Base-by-base conservation (phyloP, 805 yeast species). In the Candida ulmi region DNA sequence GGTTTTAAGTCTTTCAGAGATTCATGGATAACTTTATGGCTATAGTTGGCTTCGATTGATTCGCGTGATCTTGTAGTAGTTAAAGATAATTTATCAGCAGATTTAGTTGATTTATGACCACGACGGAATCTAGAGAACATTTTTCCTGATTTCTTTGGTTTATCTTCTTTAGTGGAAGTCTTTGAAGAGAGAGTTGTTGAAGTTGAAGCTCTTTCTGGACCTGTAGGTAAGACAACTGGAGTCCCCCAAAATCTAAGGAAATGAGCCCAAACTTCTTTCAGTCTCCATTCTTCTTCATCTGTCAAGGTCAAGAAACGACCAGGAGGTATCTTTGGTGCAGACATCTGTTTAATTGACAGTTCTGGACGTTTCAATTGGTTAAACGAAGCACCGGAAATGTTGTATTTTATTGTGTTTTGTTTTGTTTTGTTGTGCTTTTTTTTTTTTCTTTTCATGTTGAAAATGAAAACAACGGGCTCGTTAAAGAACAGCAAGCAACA, bases 211-310 rank as follows among this genome's bases (percentile, higher is more conserved):
- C 39, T 47, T 32, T 37, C 39, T 23, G 25, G 40, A 15, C 29
- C 35, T 8, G 32, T 19, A 36, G 42, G 50, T n/a, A 41, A 28
- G 12, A 39, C 51, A 2, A 69, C 69, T 5, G 65, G 65, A 3
- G 65, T 55, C 15, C 86, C 88, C 70, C 80, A 70, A 42, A 66
- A 74, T 47, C 74, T 76, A 47, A 84, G 63, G 35, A 78, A 51
- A 50, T 78, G 71, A 36, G 82, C 78, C 88, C 90, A 85, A 5
- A 74, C 69, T 52, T 82, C 86, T 58, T 85, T 85, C 54, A 83
- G 61, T 16, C 71, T 68, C 37, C 71, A 51, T 52, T 83, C 90
- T 57, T 83, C 79, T 18, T 80, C 83, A 2, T 62, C 48, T 4
- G 74, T 67, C 25, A 78, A 55, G 2, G 72, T 65, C 41, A 63